Conservation (phyloP, 177 flowering plant species). For the Telopea speciosissima region DNA sequence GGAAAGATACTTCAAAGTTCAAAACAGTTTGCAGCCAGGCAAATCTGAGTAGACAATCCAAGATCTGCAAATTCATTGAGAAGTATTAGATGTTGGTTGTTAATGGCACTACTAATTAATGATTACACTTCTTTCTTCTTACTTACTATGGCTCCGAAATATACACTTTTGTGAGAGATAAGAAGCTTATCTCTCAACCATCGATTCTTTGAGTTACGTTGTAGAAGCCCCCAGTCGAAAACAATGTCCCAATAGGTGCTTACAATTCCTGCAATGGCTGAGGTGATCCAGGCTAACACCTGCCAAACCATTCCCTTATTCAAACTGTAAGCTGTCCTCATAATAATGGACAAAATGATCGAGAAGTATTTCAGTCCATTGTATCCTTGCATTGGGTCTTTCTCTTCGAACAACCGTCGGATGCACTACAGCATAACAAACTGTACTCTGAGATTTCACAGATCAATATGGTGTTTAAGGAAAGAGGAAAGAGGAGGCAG, state of each 20-base stretch:
- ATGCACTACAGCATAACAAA: conserved; percentile 36
- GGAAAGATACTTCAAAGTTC: conserved; percentile 27
- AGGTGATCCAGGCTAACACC: conserved; percentile 35
- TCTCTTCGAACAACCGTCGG: conserved; percentile 49
- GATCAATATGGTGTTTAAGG: background rate
- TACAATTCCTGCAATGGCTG: conserved; percentile 36
- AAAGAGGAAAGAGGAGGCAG: background rate
- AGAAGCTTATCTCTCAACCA: conserved; percentile 65
- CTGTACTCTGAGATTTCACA: background rate
- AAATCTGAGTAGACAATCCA: conserved; percentile 54
- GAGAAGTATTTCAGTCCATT: conserved; percentile 52
- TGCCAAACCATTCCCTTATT: conserved; percentile 23
- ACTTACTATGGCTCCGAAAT: conserved; percentile 58
- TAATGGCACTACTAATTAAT: background rate
- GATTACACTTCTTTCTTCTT: background rate
- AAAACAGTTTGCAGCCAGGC: conserved; percentile 64
- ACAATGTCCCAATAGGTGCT: conserved; percentile 66
- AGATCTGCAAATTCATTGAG: conserved; percentile 28
- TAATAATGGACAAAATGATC: conserved; percentile 55
- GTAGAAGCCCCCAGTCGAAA: conserved; percentile 74
- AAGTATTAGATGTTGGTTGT: background rate
- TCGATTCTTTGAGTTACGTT: conserved; percentile 42
- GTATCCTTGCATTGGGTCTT: conserved; percentile 35
- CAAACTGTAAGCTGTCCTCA: conserved; percentile 38
- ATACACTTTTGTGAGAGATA: conserved; percentile 41